Evolutionary conservation across 345 rosid species (phyloP), one percentile per base, ranked within the genome.

Genomic region (Lepidium africanum): DNA sequence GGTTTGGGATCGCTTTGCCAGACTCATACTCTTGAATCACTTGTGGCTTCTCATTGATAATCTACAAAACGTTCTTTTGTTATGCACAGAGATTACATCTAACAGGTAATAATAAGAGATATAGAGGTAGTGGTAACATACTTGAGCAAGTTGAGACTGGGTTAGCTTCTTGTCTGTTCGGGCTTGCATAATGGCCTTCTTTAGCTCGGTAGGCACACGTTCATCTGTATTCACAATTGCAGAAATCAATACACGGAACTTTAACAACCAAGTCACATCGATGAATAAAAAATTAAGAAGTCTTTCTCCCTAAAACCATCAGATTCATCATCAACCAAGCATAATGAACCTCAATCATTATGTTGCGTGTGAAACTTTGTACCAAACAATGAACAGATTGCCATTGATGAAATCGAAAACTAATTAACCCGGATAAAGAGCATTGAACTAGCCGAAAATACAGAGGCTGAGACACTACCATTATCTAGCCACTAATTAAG

Each of bases 1-100:
- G 99, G 50, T 95, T 95, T 0, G 99, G 99, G 56, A 95, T 89
- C 41, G 99, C 97, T 76, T 95, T 95, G 36, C 99, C 99, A 45
- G 97, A 84, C 69, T 95, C 97, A 1, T 91, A 95, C 78, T 95
- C 99, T 73, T 95, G 97, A 46, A 95, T 84, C 39, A 89, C 76
- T 77, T 89, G 97, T 38, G 99, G 97, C 82, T 95, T 91, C 77
- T 91, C 99, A 63, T 95, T 95, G 77, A 95, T 91, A 64, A 86
- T 1, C 99, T 91, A 86, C 70, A 46, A 7, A 58, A 15, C 9
- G 2, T n/a, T 11, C 1, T 39, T 2, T 59, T 35, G 50, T 36
- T 49, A 53, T 12, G 47, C 1, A 41, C n/a, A 0, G 0, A 27
- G 56, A 50, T 41, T 2, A 43, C 36, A 63, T 3, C 35, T n/a